These are phyloP conservation scores for Perkinsus marinus DNA, from an alignment of 169 alveolate genomes.

Conservation along the genomic window DNA sequence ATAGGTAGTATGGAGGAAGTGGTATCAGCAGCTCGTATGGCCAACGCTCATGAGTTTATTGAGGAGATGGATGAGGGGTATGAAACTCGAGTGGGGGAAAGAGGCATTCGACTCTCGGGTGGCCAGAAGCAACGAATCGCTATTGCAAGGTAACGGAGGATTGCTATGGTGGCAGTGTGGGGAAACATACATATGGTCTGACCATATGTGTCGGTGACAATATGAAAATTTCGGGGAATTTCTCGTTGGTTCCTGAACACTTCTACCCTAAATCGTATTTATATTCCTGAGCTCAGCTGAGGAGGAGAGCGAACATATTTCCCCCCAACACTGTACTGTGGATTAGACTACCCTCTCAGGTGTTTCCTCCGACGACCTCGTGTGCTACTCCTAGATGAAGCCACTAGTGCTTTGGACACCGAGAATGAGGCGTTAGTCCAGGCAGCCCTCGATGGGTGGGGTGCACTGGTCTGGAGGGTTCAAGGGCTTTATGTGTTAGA, in stretches of 20 bases:
- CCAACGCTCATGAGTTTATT: slow-evolving; percentile 69
- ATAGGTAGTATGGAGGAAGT: slow-evolving; percentile 50
- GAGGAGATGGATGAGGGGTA: slow-evolving; percentile 43
- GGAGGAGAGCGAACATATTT: too few relatives aligned
- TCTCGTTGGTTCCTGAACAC: too few relatives aligned
- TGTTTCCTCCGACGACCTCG: slow-evolving; percentile 45
- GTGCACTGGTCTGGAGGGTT: too few relatives aligned
- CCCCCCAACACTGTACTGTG: too few relatives aligned
- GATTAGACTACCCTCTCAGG: too few relatives aligned
- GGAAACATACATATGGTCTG: too few relatives aligned
- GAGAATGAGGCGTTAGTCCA: slow-evolving; percentile 52
- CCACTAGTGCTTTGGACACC: slow-evolving; percentile 58
- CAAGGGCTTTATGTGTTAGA: background rate
- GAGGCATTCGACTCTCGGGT: slow-evolving; percentile 64
- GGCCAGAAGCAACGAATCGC: slow-evolving; percentile 69
- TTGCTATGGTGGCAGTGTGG: slow-evolving; percentile 1
- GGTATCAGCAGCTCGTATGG: slow-evolving; percentile 58
- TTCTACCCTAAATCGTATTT: too few relatives aligned
- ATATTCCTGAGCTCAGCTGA: too few relatives aligned
- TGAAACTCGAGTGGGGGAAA: slow-evolving; percentile 55
- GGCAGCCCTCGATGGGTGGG: slow-evolving; percentile 18
- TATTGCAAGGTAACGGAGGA: slow-evolving; percentile 40
- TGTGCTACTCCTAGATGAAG: slow-evolving; percentile 60
- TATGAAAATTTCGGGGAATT: too few relatives aligned
- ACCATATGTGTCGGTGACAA: too few relatives aligned